Percentiles rank a stretch among this genome's conserved stretches.
Conservation (phyloP, 2,329 filamentous ascomycete species). For the Hypocreales sp. region DNA sequence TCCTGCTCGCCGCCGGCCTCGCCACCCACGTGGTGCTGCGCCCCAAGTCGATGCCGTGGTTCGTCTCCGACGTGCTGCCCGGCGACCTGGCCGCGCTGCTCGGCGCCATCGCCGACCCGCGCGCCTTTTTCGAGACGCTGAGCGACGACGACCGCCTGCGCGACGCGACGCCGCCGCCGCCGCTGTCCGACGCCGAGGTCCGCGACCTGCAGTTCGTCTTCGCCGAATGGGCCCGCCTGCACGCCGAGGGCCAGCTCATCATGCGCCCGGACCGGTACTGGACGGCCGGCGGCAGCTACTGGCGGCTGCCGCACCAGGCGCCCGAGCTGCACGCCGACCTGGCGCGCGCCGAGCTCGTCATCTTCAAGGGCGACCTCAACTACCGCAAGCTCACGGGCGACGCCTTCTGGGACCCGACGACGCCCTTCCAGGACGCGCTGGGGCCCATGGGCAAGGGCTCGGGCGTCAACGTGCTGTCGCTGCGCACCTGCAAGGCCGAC, state of each 20-base stretch:
- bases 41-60: conserved; percentile 94
- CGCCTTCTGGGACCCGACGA: conserved; percentile 66
- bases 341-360: conserved; percentile 67
- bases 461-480: conserved; percentile 68
- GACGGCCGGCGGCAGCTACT: conserved; percentile 78
- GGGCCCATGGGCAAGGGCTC: conserved; percentile 72
- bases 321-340: conserved; percentile 60
- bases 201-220: conserved; percentile 63
- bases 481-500: conserved; percentile 93
- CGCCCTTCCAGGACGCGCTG: conserved; percentile 70
- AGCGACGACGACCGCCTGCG: conserved; percentile 49
- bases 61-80: conserved; percentile 88
- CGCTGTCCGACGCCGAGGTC: conserved; percentile 52
- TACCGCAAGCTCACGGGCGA: conserved; percentile 87
- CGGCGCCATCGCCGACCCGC: conserved; percentile 61
- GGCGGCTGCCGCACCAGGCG: conserved; percentile 61
- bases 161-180: conserved; percentile 41
- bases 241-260: conserved; percentile 70
- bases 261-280: conserved; percentile 81
- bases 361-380: conserved; percentile 97
- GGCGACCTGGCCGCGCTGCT: conserved; percentile 74
- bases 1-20: conserved; percentile 68
- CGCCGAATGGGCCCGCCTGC: conserved; percentile 61
- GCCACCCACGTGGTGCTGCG: conserved; percentile 81
- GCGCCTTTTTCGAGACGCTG: conserved; percentile 61